A percentile compares a stretch with the other conserved stretches of the same genome.
phyloP scores from a whole-genome alignment of 176 grass and related monocot species.

The Carex pumila region DNA sequence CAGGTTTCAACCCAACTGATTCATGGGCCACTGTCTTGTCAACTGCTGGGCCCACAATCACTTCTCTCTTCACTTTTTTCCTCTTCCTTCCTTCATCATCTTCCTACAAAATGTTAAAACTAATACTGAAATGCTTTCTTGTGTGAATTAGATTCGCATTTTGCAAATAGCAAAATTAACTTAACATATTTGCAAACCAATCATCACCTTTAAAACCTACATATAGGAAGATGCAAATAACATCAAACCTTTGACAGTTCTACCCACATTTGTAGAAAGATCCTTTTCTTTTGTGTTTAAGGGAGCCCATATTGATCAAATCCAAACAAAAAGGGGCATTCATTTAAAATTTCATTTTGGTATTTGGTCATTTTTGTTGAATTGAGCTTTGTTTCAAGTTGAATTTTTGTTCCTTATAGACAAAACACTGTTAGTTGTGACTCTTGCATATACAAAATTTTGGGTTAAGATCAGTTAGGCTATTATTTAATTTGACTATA shows the following conservation, averaged over 20 bases:
- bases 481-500: not conserved
- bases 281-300: not conserved
- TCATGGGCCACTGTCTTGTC: constrained; percentile 85
- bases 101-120: constrained; percentile 27
- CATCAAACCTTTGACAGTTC: not conserved
- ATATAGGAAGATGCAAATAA: not conserved
- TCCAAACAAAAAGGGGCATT: not conserved
- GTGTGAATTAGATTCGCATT: not conserved
- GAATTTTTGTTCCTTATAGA: not conserved
- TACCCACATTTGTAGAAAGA: not conserved
- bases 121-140: not conserved
- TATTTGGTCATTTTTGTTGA: not conserved
- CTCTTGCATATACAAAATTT: not conserved
- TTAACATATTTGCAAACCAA: not conserved
- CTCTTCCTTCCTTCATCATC: constrained; percentile 38
- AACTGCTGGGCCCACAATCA: constrained; percentile 85
- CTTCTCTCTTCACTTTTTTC: constrained; percentile 51
- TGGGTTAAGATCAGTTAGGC: not conserved
- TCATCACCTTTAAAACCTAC: not conserved
- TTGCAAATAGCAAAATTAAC: not conserved
- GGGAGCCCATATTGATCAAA: not conserved
- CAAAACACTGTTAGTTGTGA: not conserved
- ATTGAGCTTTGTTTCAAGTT: not conserved
- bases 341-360: not conserved
- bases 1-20: constrained; percentile 73